Percentiles rank a stretch among this genome's conserved stretches.
phyloP scores from a whole-genome alignment of 1,139 yeast genomes.

The Debaryomyces sp. region DNA sequence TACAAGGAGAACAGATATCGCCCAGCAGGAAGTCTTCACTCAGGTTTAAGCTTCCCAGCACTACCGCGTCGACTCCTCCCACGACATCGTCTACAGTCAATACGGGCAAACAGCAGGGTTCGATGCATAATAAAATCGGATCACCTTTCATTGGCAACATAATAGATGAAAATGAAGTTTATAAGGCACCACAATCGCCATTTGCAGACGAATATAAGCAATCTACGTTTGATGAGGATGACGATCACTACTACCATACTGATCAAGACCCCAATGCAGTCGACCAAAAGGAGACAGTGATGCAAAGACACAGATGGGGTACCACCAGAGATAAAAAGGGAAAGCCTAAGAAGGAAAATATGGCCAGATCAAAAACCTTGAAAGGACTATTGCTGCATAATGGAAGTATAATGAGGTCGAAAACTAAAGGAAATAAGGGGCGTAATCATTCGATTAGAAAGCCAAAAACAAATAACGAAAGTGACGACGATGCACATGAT shows the following conservation, averaged over 20 bases:
- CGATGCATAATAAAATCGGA: conserved; percentile 8
- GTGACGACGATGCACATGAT: conserved; percentile 29
- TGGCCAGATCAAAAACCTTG: conserved; percentile 51
- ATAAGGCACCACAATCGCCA: conserved; percentile 23
- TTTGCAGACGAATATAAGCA: conserved; percentile 13
- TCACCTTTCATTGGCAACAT: conserved; percentile 26
- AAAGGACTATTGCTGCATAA: conserved; percentile 28
- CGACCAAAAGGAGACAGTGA: conserved; percentile 28
- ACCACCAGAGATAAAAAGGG: conserved; percentile 81
- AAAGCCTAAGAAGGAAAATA: conserved; percentile 52
- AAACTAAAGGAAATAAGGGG: conserved; percentile 10
- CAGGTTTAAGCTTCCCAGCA: conserved; percentile 24
- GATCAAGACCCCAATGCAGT: conserved; percentile 14
- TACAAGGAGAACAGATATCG: conserved; percentile 20
- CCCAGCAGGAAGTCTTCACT: conserved; percentile 24
- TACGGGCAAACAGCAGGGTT: not conserved
- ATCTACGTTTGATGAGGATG: conserved; percentile 9
- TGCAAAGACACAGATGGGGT: conserved; percentile 88
- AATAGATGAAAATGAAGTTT: conserved; percentile 26
- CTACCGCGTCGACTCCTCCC: conserved; percentile 13
- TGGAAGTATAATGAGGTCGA: conserved; percentile 8
- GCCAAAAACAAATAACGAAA: conserved; percentile 29
- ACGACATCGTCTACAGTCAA: conserved; percentile 7
- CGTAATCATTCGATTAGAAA: conserved; percentile 21
- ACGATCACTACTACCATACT: conserved; percentile 14